phyloP scores from a whole-genome alignment of 768 basidiomycete species.

The Pleurotus ostreatus region DNA sequence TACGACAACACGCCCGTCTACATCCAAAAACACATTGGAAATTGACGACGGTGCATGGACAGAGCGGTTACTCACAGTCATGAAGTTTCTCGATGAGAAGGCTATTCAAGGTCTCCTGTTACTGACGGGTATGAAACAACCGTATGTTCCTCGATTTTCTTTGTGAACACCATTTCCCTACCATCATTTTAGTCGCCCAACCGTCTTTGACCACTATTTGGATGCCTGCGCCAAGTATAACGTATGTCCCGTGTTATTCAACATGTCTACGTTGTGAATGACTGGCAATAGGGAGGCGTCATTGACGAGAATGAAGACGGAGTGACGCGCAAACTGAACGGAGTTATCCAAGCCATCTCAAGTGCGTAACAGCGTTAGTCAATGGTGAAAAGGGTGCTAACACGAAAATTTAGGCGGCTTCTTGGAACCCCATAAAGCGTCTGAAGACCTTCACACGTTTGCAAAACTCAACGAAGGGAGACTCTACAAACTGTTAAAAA shows the following conservation, averaged over 20 bases:
- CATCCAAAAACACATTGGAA: constrained; percentile 45
- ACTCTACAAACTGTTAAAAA: constrained; percentile 80
- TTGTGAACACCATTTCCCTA: constrained; percentile 1
- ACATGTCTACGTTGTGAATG: not conserved
- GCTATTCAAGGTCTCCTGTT: constrained; percentile 52
- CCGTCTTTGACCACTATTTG: constrained; percentile 65
- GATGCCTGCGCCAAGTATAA: constrained; percentile 78
- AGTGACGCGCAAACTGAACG: constrained; percentile 50
- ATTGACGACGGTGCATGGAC: constrained; percentile 84
- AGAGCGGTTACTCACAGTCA: constrained; percentile 70
- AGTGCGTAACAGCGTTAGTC: constrained; percentile 34
- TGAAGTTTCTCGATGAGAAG: constrained; percentile 63
- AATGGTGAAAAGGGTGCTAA: constrained; percentile 2
- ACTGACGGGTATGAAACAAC: constrained; percentile 59
- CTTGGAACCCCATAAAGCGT: constrained; percentile 68
- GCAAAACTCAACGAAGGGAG: constrained; percentile 84
- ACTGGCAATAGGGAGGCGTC: constrained; percentile 69
- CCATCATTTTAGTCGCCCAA: constrained; percentile 50
- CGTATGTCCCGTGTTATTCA: constrained; percentile 40
- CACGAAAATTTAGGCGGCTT: constrained; percentile 37
- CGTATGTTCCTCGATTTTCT: constrained; percentile 37
- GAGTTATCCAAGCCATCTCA: constrained; percentile 53
- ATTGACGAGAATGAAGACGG: constrained; percentile 80
- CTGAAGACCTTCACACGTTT: constrained; percentile 77
- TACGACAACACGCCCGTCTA: constrained; percentile 25